Evolutionary conservation across 2,329 filamentous ascomycete species (phyloP).

Genomic region (Ciborinia camelliae): DNA sequence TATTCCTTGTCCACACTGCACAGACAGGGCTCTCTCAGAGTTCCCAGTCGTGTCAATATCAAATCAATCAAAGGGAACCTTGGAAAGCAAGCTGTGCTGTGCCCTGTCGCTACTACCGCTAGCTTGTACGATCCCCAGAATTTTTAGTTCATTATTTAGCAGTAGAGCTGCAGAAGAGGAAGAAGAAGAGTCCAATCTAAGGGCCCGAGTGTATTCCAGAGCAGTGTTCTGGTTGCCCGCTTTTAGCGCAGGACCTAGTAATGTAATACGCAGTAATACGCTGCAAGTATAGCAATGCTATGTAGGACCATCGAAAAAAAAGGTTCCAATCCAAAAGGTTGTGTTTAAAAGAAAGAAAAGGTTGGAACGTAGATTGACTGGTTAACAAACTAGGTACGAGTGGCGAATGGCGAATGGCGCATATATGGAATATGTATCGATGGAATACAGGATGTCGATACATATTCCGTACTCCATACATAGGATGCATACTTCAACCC

Average conservation of each 20-base stretch:
- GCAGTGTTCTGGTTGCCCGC: constrained; percentile 9
- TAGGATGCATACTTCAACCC: background rate
- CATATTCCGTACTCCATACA: background rate
- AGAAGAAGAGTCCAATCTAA: constrained; percentile 2
- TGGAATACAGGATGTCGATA: background rate
- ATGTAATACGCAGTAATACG: background rate
- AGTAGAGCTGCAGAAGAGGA: too few relatives aligned
- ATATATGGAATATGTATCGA: background rate
- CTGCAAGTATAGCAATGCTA: background rate
- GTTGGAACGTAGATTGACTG: constrained; percentile 11
- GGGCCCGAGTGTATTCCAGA: constrained; percentile 14
- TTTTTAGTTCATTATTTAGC: constrained; percentile 2
- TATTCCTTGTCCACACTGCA: constrained; percentile 1
- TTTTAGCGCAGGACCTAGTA: constrained; percentile 6
- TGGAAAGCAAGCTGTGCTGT: constrained; percentile 14
- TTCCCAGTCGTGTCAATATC: constrained; percentile 10
- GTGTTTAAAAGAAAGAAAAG: background rate
- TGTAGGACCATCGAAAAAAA: background rate
- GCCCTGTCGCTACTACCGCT: constrained; percentile 15
- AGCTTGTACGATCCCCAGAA: constrained; percentile 11
- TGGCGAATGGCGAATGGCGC: too few relatives aligned
- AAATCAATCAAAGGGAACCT: constrained; percentile 13
- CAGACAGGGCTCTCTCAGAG: background rate
- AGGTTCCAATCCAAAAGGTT: background rate
- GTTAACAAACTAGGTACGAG: background rate